phyloP scores from a whole-genome alignment of 2,329 filamentous ascomycete species.

The Fusarium tricinctum region DNA sequence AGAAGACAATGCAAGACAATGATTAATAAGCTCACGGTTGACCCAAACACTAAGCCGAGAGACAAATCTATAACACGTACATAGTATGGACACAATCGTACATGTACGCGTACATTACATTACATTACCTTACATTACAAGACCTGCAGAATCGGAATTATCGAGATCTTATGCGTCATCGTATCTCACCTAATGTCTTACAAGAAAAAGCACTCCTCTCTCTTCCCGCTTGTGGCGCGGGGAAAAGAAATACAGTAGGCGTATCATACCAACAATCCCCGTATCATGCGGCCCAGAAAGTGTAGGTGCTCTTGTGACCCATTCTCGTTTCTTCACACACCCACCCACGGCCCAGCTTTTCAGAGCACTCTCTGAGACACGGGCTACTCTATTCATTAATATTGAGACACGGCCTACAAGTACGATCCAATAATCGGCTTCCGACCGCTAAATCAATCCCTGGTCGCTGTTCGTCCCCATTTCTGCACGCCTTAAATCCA shows the following conservation, averaged over 20 bases:
- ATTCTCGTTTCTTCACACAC: conserved; percentile 7
- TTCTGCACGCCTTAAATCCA: conserved; percentile 19
- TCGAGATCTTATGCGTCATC: conserved; percentile 8
- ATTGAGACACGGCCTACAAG: background rate
- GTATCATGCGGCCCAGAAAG: background rate
- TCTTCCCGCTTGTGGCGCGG: background rate
- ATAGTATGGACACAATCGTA: too few species aligned
- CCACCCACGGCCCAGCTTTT: background rate
- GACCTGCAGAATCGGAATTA: background rate
- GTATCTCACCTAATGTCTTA: conserved; percentile 1
- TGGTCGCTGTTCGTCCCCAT: conserved; percentile 15
- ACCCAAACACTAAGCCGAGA: background rate
- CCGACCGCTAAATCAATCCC: conserved; percentile 29
- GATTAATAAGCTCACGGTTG: conserved; percentile 3
- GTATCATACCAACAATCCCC: background rate
- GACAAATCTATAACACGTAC: too few species aligned
- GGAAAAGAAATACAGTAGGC: background rate
- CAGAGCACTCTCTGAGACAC: background rate
- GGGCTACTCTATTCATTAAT: background rate
- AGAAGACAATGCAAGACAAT: background rate
- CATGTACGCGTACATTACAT: too few species aligned
- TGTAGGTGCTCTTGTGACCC: conserved; percentile 31
- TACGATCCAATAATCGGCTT: conserved; percentile 23
- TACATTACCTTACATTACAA: background rate
- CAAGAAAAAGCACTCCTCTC: background rate